phyloP scores from a whole-genome alignment of 495 filamentous ascomycete species.

The Penicillium bialowiezense region DNA sequence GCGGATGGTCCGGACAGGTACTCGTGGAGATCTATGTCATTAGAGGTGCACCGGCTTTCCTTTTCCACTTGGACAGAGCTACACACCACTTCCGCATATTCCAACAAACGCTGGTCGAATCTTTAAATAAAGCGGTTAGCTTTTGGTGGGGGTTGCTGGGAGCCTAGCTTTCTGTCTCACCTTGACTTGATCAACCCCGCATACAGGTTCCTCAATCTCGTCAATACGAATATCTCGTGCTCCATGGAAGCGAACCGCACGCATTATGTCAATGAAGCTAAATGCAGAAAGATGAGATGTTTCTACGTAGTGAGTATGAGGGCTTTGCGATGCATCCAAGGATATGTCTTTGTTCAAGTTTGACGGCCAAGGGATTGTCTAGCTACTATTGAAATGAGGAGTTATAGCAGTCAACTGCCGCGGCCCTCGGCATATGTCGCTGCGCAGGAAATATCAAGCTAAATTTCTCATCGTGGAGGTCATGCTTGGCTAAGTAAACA shows the following conservation, averaged over 20 bases:
- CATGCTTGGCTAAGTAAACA: too few relatives aligned
- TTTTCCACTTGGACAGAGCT: background rate
- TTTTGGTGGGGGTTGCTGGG: background rate
- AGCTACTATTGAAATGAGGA: too few relatives aligned
- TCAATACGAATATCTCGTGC: conserved; percentile 39
- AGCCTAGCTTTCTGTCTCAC: conserved; percentile 15
- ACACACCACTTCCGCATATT: conserved; percentile 34
- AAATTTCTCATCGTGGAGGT: too few relatives aligned
- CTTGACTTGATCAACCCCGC: conserved; percentile 40
- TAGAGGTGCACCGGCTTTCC: background rate
- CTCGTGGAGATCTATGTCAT: conserved; percentile 15
- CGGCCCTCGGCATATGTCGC: too few relatives aligned
- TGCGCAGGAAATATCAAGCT: too few relatives aligned
- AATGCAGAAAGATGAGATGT: too few relatives aligned
- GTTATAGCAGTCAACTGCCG: too few relatives aligned
- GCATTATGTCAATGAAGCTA: conserved; percentile 24
- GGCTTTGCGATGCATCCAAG: too few relatives aligned
- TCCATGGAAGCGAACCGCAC: conserved; percentile 43
- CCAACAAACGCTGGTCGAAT: conserved; percentile 35
- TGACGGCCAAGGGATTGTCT: too few relatives aligned
- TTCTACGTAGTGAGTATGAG: too few relatives aligned
- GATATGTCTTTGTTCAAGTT: too few relatives aligned
- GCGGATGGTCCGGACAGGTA: conserved; percentile 47
- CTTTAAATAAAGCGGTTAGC: conserved; percentile 12
- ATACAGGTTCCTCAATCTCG: conserved; percentile 37